Base-by-base conservation (phyloP, 345 rosid species). In the Arabidopsis arenosa region DNA sequence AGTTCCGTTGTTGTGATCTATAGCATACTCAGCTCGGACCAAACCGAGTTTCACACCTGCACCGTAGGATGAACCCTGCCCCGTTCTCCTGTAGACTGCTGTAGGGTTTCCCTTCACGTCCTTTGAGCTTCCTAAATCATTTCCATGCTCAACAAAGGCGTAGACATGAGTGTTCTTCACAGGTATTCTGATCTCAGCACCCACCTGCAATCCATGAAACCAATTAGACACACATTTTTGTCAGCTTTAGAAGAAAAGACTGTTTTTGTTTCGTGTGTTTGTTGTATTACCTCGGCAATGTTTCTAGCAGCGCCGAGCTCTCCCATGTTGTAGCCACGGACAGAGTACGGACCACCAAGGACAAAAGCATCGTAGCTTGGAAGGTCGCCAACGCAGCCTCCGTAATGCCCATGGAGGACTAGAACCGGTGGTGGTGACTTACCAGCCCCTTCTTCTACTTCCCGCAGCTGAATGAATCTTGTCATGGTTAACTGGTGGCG, bases 341-440 rank as follows among this genome's bases (percentile, higher is more conserved):
- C 98, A 39, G 99, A 96, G 64, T 96, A 96, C 4, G 98, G 99
- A 49, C 98, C 99, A n/a, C 98, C 99, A 35, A 96, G 97, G 23
- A 90, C 88, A 74, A 96, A 96, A 35, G 97, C 97, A 77, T 96
- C 99, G 74, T 96, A 96, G 81, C 96, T 91, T 49, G 99, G 92
- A 75, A 95, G 97, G 72, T 95, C 99, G 9, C 99, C 99, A 51
- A 96, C 96, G 67, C 97, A 96, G 6, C 98, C 98, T 65, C 98
- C 98, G n/a, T 95, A 95, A 83, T 95, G 99, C 15, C 99, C 94
- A 70, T 95, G 91, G 44, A 95, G 96, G 77, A 95, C 99, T 23
- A 93, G 87, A 54, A 93, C 88, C 13, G 98, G 92, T 54, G 98
- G 99, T 0, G 98, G 97, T 21, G 97, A 73, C 74, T 86, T 88